Evolutionary conservation across 805 yeast species (phyloP), one percentile per base, ranked within the genome.

Genomic region (Saturnispora halmiae): DNA sequence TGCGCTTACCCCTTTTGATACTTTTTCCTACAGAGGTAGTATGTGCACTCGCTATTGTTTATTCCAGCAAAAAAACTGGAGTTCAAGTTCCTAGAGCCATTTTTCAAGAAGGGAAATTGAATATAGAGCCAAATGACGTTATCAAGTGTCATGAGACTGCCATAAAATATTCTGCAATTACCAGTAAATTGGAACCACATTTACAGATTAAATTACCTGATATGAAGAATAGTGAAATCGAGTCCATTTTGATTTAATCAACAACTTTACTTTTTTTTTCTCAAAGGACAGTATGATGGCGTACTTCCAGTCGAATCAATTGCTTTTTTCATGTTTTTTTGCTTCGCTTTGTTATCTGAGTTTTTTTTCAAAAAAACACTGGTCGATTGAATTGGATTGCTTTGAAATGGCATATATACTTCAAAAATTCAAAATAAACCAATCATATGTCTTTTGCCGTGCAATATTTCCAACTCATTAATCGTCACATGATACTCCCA

Each of bases 1-100:
- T 55, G 3, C 46, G 64, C 39, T 42, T 58, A 16, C 64, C 65
- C 2, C 18, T 61, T n/a, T 18, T 50, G 18, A 33, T 61, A 27
- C 22, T 60, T 7, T 52, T 48, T 35, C 47, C 50, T 2, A 40
- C 53, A 3, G 44, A 53, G 24, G 47, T 42, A 1, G 45, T 61
- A 4, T 49, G 58, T 26, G 56, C 27, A 52, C 4, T 36, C 53
- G 19, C 60, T 54, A 2, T 37, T 55, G 8, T 48, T 51, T 4
- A 29, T 58, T 14, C 46, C 51, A n/a, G 46, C 53, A 42, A 51
- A 13, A 50, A 48, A 11, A 51, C 49, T 21, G 41, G 50, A 7
- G 31, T 44, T 2, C 36, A 39, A 2, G 30, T 56, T 6, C 57
- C 61, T 1, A 27, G 24, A 1, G 41, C 33, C 2, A 42, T 50